Conservation (phyloP, 768 basidiomycete species). For the Phylloporus sp. region DNA sequence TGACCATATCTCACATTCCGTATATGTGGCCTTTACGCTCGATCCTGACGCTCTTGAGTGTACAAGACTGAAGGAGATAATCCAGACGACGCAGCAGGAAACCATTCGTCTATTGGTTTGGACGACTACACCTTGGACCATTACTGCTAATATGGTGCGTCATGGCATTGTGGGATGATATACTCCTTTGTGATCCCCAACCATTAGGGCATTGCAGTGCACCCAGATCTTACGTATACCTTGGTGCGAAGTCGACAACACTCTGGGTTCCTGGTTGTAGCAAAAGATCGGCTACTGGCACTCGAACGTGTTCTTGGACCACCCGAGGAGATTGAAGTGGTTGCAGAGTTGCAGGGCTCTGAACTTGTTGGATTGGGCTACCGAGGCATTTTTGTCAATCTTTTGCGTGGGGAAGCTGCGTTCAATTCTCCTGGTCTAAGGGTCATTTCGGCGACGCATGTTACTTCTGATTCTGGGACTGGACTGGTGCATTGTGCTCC, state of each 20-base stretch:
- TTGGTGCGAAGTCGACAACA: slow-evolving; percentile 37
- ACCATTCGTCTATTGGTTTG: slow-evolving; percentile 69
- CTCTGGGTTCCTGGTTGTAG: slow-evolving; percentile 42
- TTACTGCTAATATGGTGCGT: slow-evolving; percentile 90
- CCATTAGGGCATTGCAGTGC: slow-evolving; percentile 83
- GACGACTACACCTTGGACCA: slow-evolving; percentile 98
- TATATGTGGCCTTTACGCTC: slow-evolving; percentile 79
- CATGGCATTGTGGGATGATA: neutral
- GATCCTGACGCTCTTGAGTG: slow-evolving; percentile 27
- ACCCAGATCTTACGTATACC: slow-evolving; percentile 67
- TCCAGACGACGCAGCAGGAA: slow-evolving; percentile 34
- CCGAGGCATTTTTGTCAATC: slow-evolving; percentile 52
- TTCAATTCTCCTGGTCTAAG: slow-evolving; percentile 21
- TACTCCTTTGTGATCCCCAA: neutral
- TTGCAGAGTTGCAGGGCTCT: slow-evolving; percentile 29
- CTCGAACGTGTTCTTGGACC: slow-evolving; percentile 25
- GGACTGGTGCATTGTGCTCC: slow-evolving; percentile 96
- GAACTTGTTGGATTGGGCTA: slow-evolving; percentile 62
- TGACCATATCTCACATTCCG: slow-evolving; percentile 82
- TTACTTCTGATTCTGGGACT: slow-evolving; percentile 85
- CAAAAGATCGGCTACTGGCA: slow-evolving; percentile 45
- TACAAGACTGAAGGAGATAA: slow-evolving; percentile 5
- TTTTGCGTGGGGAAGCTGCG: slow-evolving; percentile 2
- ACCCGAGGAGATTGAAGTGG: slow-evolving; percentile 15
- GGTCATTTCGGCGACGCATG: slow-evolving; percentile 70